Evolutionary conservation across 1,139 yeast genomes (phyloP), one percentile per base, ranked within the genome.

Genomic region (Zygosaccharomyces pseudobailii): DNA sequence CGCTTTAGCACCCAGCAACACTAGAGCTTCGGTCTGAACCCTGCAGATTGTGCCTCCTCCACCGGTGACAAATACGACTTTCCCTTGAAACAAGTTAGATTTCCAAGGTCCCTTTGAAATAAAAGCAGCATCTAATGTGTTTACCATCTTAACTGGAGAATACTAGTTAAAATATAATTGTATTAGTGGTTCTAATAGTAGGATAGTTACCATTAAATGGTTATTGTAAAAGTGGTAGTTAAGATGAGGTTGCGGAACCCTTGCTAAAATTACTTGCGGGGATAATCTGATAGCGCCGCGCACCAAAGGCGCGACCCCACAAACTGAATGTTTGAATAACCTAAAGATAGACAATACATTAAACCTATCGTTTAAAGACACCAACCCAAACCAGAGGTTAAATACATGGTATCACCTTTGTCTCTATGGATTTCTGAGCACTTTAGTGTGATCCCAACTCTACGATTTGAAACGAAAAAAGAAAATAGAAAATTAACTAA

Each of bases 41-140:
- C 89, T 73, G 66, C 97, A 89, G 45, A 90, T 89, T 27, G 95
- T 81, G 5, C 97, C 96, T 1, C 96, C 94, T 22, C 97, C 97
- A 2, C 97, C 97, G 1, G 97, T 90, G 46, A 89, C 86, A 59
- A 89, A 86, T 9, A 81, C 95, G 1, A 87, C 96, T 65, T 88
- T 89, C 24, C 87, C 94, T 48, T 78, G 72, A 70, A 88, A 88
- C 33, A 88, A 59, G 54, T 78, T 83, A 1, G 81, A 76, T 56
- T 80, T 82, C 69, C 71, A 69, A 0, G 65, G 57, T 3, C 66
- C 50, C 32, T 59, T 57, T 3, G 49, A 33, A 7, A 68, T 54
- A 48, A 61, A 68, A 6, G 55, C 44, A 36, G 47, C 23, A 44
- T 57, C 59, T 35, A 67, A 47, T 5, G 64, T 58, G 40, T 58